A percentile compares a stretch with the other conserved stretches of the same genome.
phyloP scores from a whole-genome alignment of 148 eudicot genomes.

The Persicaria tinctoria region DNA sequence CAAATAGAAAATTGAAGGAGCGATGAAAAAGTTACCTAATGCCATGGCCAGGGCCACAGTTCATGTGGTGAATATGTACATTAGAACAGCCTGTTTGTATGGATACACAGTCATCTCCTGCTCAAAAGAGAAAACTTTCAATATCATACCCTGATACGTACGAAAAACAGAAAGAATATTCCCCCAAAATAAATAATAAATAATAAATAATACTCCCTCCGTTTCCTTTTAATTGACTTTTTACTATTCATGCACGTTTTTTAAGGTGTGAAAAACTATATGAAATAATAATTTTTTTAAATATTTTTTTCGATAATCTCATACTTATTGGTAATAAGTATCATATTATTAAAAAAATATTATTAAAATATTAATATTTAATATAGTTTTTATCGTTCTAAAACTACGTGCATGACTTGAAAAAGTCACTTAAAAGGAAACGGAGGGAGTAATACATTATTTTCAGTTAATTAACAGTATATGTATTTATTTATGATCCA shows the following conservation, averaged over 20 bases:
- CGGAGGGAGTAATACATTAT: too few relatives aligned
- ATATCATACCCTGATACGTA: background rate
- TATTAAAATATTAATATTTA: too few relatives aligned
- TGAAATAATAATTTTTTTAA: too few relatives aligned
- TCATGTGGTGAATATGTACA: slow-evolving; percentile 63
- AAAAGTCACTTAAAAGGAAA: too few relatives aligned
- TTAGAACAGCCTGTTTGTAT: slow-evolving; percentile 89
- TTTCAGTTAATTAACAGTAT: background rate
- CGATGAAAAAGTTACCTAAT: slow-evolving; percentile 43
- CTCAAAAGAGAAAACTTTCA: slow-evolving; percentile 4
- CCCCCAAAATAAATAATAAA: background rate
- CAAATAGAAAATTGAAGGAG: background rate
- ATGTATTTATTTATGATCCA: background rate
- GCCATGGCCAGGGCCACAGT: slow-evolving; percentile 91
- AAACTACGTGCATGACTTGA: too few relatives aligned
- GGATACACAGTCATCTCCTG: slow-evolving; percentile 94
- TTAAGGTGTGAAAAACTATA: too few relatives aligned
- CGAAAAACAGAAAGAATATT: background rate
- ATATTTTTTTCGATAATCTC: too few relatives aligned
- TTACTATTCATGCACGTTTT: too few relatives aligned
- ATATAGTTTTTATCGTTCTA: too few relatives aligned
- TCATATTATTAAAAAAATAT: too few relatives aligned
- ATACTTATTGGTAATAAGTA: too few relatives aligned
- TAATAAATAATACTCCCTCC: background rate
- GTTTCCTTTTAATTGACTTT: too few relatives aligned